These are phyloP conservation scores for Paraphaeosphaeria sporulosa DNA, from an alignment of 2,329 filamentous ascomycete species.

Conservation along the genomic window DNA sequence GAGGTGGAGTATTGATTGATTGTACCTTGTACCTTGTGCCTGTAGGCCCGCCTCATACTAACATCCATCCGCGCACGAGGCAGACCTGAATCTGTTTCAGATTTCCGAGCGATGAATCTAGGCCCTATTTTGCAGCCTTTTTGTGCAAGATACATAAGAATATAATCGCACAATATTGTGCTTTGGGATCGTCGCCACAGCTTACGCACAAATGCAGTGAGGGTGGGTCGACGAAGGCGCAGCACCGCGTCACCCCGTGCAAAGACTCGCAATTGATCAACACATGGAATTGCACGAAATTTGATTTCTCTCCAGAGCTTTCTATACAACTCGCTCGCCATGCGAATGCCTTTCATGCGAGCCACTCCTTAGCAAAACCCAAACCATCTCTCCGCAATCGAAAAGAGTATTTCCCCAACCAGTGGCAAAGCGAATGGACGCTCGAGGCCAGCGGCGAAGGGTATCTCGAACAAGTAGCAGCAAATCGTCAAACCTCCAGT, in stretches of 20 bases:
- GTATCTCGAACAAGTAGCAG: constrained; percentile 43
- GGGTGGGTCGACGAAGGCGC: background rate
- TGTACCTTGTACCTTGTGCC: too few relatives aligned
- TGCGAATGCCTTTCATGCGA: background rate
- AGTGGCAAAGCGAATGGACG: constrained; percentile 36
- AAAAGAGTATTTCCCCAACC: constrained; percentile 10
- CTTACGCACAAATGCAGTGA: background rate
- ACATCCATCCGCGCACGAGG: too few relatives aligned
- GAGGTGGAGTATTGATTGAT: too few relatives aligned
- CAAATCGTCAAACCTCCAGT: constrained; percentile 20
- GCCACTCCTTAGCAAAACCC: background rate
- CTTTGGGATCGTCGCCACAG: background rate
- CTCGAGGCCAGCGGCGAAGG: constrained; percentile 44
- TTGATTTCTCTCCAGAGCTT: background rate
- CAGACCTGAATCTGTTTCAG: too few relatives aligned
- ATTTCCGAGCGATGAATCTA: too few relatives aligned
- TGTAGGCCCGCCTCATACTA: too few relatives aligned
- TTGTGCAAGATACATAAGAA: background rate
- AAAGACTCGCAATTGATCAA: background rate
- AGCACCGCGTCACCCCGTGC: background rate
- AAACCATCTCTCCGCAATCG: background rate
- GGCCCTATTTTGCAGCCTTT: too few relatives aligned
- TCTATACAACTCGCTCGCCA: background rate
- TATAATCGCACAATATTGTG: background rate
- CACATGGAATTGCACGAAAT: background rate